These are phyloP conservation scores for Scheffersomyces stambukii DNA, from an alignment of 1,139 yeast species.

Conservation along the genomic window DNA sequence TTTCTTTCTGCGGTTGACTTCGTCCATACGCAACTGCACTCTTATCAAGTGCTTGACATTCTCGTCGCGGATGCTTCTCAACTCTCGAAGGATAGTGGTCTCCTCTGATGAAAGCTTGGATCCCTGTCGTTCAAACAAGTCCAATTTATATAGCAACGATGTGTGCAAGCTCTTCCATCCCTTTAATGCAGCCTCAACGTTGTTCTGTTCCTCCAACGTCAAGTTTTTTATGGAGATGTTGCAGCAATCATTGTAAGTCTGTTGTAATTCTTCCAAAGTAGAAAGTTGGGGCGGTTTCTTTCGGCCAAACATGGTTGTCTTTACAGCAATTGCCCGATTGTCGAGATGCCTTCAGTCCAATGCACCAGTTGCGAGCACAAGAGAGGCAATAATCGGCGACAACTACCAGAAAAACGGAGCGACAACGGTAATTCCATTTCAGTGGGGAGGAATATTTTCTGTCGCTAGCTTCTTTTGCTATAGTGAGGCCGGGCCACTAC, in stretches of 20 bases:
- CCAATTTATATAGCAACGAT: constrained; percentile 52
- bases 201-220: constrained; percentile 52
- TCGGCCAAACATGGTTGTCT: constrained; percentile 38
- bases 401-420: too few species aligned
- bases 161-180: constrained; percentile 74
- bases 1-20: constrained; percentile 20
- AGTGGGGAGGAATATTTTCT: too few species aligned
- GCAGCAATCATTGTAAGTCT: constrained; percentile 59
- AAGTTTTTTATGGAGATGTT: constrained; percentile 53
- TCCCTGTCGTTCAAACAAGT: constrained; percentile 45
- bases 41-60: constrained; percentile 44
- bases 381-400: too few species aligned
- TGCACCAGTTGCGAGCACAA: too few species aligned
- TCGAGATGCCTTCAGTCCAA: too few species aligned
- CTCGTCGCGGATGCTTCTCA: constrained; percentile 48
- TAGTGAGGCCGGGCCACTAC: too few species aligned
- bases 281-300: constrained; percentile 53
- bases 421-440: too few species aligned
- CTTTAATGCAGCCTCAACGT: constrained; percentile 52
- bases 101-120: constrained; percentile 39
- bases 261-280: constrained; percentile 54
- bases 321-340: too few species aligned
- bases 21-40: constrained; percentile 42
- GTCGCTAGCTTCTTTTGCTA: too few species aligned
- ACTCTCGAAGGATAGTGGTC: constrained; percentile 36